Evolutionary conservation across 2,329 filamentous ascomycete species (phyloP).

Genomic region (Coniochaeta hoffmannii): DNA sequence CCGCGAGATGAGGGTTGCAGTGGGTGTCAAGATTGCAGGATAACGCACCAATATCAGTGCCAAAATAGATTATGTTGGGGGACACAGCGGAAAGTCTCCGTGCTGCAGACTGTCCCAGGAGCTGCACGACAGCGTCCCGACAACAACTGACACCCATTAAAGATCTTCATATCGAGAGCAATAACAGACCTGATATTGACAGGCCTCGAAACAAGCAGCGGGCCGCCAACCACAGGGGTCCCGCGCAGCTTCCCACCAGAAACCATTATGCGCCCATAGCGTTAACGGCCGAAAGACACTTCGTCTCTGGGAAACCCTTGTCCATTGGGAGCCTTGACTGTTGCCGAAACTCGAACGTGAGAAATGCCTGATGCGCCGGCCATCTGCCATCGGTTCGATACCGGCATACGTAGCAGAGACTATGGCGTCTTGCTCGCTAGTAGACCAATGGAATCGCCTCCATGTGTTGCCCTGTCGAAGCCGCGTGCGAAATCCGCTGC

Average conservation of each 20-base stretch:
- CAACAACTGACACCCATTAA: not conserved
- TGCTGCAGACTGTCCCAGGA: not conserved
- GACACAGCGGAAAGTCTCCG: not conserved
- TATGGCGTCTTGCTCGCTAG: not conserved
- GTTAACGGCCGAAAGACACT: not conserved
- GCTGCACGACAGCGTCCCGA: not conserved
- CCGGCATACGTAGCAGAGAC: not conserved
- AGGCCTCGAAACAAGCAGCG: not conserved
- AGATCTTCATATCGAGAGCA: not conserved
- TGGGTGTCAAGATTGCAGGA: not conserved
- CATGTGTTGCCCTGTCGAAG: not conserved
- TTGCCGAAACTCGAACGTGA: not conserved
- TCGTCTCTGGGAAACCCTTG: not conserved
- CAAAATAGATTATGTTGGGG: not conserved
- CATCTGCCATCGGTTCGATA: not conserved
- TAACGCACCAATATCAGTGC: not conserved
- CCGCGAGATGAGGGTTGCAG: not conserved
- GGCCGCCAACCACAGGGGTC: not conserved
- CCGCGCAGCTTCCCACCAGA: not conserved
- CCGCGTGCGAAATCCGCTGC: not conserved
- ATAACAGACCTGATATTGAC: not conserved
- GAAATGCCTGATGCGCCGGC: not conserved
- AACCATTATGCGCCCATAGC: constrained; percentile 1
- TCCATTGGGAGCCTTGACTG: not conserved
- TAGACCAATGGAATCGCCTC: not conserved